Conservation (phyloP, 257 asterid genomes). For the Penstemon eatonii region DNA sequence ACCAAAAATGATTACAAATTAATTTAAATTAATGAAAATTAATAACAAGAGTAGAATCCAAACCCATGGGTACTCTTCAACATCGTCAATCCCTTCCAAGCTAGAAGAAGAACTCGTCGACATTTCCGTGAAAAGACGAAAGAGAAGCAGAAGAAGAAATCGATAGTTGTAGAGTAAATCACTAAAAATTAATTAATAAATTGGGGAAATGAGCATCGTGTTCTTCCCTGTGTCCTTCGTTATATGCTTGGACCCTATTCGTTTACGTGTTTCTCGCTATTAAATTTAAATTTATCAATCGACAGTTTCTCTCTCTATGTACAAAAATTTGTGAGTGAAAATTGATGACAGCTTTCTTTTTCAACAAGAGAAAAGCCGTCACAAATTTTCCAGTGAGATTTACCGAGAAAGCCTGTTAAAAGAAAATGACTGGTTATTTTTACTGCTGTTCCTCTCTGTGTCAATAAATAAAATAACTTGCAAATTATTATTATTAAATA, state of each 20-base stretch:
- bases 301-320: too few species aligned
- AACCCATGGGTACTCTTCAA: constrained; percentile 72
- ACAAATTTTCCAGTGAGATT: too few species aligned
- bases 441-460: too few species aligned
- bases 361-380: too few species aligned
- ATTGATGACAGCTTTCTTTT: too few species aligned
- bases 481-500: too few species aligned
- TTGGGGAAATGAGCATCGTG: constrained; percentile 39
- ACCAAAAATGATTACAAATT: neutral
- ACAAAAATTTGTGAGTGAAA: too few species aligned
- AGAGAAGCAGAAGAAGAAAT: constrained; percentile 35
- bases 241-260: constrained; percentile 66
- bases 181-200: neutral
- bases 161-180: constrained; percentile 21
- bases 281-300: too few species aligned
- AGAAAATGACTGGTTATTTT: too few species aligned
- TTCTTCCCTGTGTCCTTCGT: constrained; percentile 53
- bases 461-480: too few species aligned
- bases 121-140: constrained; percentile 35
- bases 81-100: constrained; percentile 71
- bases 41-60: constrained; percentile 14
- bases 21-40: neutral
- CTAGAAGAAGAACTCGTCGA: constrained; percentile 38
- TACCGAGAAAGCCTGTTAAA: too few species aligned
- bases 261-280: constrained; percentile 66